Evolutionary conservation across 805 yeast species (phyloP), one percentile per base, ranked within the genome.

Genomic region (Zygotorulaspora danielsina): DNA sequence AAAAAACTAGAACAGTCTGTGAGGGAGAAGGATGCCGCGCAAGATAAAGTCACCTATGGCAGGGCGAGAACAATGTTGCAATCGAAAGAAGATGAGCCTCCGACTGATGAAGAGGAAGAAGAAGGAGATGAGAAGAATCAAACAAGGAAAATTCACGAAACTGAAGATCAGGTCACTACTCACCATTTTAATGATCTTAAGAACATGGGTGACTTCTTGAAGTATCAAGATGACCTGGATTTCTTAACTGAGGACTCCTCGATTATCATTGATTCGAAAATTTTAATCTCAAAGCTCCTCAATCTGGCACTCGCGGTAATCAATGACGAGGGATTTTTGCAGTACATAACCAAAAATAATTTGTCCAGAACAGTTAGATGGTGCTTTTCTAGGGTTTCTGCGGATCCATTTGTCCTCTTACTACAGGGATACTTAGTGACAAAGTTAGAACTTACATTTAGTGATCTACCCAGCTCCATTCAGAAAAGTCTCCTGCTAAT

Each of bases 221-320:
- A 63, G 38, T 59, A 48, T 32, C 50, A 51, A 30, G 69, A 67
- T 36, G 70, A 68, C 21, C 42, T 62, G 22, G 65, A 55, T n/a
- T 66, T 65, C 38, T 36, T 67, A 5, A 24, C 57, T 2, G 59
- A 53, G 9, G 42, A 36, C n/a, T 35, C 32, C 6, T 38, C 52
- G 4, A 37, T 26, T 6, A 31, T 19, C 7, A 16, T 38, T 21
- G 26, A 39, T 11, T 17, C 29, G 11, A 17, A 28, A n/a, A 17
- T 36, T 7, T 41, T 45, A 8, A 41, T 45, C n/a, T 47, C 55
- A 2, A 50, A 50, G 12, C 37, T 57, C n/a, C 25, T 57, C 3
- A 54, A 49, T 22, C 42, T 59, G 10, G 48, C 53, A 5, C 16
- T 54, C 18, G 36, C 51, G 10, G 35, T 54, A 4, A 19, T 32